Evolutionary conservation across 345 rosid genomes (phyloP).

Genomic region (Corchorus olitorius): DNA sequence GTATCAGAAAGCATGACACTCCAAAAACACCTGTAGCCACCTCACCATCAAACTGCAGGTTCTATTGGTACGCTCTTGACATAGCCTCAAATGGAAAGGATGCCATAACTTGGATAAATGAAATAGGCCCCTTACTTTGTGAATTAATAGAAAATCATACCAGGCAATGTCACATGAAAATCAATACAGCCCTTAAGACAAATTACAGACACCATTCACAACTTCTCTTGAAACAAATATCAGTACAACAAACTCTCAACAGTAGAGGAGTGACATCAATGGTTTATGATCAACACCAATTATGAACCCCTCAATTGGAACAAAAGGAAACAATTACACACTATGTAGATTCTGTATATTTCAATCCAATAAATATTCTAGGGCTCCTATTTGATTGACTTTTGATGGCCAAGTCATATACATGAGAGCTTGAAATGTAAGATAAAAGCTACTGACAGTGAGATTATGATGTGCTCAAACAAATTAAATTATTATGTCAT

Average conservation of each 20-base stretch:
- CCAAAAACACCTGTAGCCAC: neutral
- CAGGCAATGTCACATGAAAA: neutral
- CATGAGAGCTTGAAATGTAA: neutral
- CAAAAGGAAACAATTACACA: neutral
- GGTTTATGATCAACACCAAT: neutral
- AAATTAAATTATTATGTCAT: neutral
- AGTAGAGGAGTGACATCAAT: neutral
- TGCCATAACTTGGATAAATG: neutral
- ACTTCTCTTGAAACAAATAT: neutral
- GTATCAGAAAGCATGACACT: neutral
- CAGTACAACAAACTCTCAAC: neutral
- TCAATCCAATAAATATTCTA: neutral
- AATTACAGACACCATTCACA: neutral
- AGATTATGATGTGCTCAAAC: neutral
- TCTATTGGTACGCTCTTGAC: neutral
- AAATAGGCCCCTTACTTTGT: neutral
- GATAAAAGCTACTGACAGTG: neutral
- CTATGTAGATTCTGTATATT: neutral
- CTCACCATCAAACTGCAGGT: neutral
- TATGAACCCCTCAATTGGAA: no score
- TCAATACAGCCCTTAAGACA: neutral
- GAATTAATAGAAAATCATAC: neutral
- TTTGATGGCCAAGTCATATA: neutral
- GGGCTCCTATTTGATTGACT: neutral
- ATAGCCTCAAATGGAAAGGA: neutral